Base-by-base conservation (phyloP, 345 rosid species). In the Iberis pinnata region DNA sequence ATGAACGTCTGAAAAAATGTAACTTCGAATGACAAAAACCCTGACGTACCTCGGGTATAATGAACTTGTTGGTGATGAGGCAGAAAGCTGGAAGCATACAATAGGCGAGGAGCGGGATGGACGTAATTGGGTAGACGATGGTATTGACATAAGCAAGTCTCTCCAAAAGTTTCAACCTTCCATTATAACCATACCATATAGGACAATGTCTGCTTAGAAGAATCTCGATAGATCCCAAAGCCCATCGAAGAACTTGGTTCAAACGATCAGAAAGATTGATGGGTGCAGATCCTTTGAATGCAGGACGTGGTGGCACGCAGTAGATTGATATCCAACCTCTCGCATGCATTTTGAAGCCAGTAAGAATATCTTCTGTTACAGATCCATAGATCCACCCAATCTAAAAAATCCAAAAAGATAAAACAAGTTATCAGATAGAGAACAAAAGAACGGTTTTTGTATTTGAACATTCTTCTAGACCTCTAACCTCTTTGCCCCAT, bases 381-480 rank as follows among this genome's bases (percentile, higher is more conserved):
- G 98, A 90, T 64, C 98, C 96, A 44, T 92, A 92, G 53, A 92
- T 92, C 96, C 96, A 92, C 61, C 98, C 98, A 14, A 88, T 84
- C 98, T 92, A 77, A 60, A 24, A 38, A 32, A 27, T 13, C 5
- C 4, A 5, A 46, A 43, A 46, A 56, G 20, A 46, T 26, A 36
- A n/a, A 58, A 35, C n/a, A 45, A 2, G 13, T 64, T 54, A 29
- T 46, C 15, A 43, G 4, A 6, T 22, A 24, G 10, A 12, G 13
- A 29, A 37, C n/a, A 43, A n/a, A 17, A 11, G 6, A 41, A 13
- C 19, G 37, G 15, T 3, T 38, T 51, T 13, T 17, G 19, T 56
- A 5, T 43, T 2, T 0, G 27, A n/a, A n/a, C n/a, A n/a, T n/a
- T 42, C 14, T 18, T 3, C 11, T 56, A 8, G 11, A 32, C 14